These are phyloP conservation scores for Lizonia empirigonia DNA, from an alignment of 2,329 filamentous ascomycete species.

Conservation along the genomic window DNA sequence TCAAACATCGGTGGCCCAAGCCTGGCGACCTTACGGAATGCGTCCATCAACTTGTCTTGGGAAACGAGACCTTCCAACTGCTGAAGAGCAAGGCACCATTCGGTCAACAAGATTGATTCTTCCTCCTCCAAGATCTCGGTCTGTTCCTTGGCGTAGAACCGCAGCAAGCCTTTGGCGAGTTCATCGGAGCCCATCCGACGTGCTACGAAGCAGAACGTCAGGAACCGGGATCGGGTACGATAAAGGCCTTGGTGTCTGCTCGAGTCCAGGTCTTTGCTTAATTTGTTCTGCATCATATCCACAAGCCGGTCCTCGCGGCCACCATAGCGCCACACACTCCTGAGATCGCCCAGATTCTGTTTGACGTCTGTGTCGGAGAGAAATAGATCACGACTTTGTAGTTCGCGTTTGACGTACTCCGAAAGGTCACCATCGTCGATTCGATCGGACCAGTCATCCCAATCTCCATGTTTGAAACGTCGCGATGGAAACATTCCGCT, in stretches of 20 bases:
- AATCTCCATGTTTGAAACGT: background rate
- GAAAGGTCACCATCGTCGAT: background rate
- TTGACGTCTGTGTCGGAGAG: background rate
- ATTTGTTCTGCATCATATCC: background rate
- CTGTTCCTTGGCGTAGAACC: background rate
- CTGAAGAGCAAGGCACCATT: slow-evolving; percentile 1
- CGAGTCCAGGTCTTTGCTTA: background rate
- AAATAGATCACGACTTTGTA: background rate
- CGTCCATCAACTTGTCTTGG: background rate
- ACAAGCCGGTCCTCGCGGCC: background rate
- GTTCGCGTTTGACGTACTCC: background rate
- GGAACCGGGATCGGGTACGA: slow-evolving; percentile 4
- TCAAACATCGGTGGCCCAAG: slow-evolving; percentile 4
- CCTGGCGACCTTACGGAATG: background rate
- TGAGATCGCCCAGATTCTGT: background rate
- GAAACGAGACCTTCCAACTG: background rate
- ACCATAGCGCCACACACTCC: background rate
- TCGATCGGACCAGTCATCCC: background rate
- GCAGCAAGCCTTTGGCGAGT: background rate
- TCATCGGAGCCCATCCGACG: background rate
- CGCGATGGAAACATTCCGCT: background rate
- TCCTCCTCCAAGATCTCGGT: background rate
- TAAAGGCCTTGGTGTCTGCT: background rate
- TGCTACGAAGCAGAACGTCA: slow-evolving; percentile 1
- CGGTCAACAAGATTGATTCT: background rate